These are phyloP conservation scores for Ustilago sp. DNA, from an alignment of 1,284 basidiomycete genomes.

Conservation along the genomic window DNA sequence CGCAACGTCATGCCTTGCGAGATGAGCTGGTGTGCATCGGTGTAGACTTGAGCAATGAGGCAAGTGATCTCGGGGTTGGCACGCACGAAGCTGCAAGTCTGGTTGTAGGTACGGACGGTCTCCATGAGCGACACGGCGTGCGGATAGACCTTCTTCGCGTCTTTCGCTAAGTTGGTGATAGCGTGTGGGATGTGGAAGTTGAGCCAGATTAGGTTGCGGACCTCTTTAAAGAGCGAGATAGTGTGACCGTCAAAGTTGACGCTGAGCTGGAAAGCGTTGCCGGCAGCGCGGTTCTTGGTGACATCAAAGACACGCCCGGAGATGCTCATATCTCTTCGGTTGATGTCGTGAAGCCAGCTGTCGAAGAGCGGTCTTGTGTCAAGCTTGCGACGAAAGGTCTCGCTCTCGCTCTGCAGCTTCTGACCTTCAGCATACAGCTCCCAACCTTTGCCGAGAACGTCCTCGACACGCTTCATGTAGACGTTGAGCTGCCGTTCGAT, in stretches of 20 bases:
- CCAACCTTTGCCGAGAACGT: conserved; percentile 98
- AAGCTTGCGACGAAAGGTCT: conserved; percentile 93
- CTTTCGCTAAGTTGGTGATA: conserved; percentile 95
- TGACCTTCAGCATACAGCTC: conserved; percentile 99
- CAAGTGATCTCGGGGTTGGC: conserved; percentile 87
- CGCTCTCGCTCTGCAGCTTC: conserved; percentile 89
- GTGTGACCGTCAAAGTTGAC: conserved; percentile 99
- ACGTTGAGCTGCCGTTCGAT: conserved; percentile 95
- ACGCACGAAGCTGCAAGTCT: conserved; percentile 88
- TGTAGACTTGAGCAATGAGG: conserved; percentile 72
- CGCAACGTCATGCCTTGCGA: conserved; percentile 79
- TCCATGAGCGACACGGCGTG: conserved; percentile 96
- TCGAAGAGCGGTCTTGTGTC: conserved; percentile 94
- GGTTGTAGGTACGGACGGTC: conserved; percentile 94
- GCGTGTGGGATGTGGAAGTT: conserved; percentile 94
- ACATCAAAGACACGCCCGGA: conserved; percentile 97
- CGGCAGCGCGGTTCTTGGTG: conserved; percentile 76
- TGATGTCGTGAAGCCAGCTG: conserved; percentile 96
- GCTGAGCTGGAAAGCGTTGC: conserved; percentile 78
- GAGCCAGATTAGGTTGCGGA: conserved; percentile 93
- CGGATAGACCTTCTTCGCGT: conserved; percentile 96
- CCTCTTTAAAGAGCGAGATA: conserved; percentile 98
- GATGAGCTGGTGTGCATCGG: conserved; percentile 58
- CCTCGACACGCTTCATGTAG: conserved; percentile 99
- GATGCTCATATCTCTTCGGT: conserved; percentile 85